phyloP scores from a whole-genome alignment of 768 basidiomycete species.

The Auricularia sp. region DNA sequence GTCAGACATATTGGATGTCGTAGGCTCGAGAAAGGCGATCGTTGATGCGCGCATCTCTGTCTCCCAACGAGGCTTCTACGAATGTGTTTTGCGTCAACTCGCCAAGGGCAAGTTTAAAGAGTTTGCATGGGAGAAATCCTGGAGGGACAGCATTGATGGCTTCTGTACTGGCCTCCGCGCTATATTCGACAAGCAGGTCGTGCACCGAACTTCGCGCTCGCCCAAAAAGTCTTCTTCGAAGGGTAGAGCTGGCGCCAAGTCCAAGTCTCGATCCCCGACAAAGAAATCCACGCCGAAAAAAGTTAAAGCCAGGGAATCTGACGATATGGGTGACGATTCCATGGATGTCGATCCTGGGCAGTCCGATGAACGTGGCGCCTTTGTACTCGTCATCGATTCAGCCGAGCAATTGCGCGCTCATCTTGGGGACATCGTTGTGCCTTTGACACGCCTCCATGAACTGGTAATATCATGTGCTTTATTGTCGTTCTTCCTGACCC shows the following conservation, averaged over 20 bases:
- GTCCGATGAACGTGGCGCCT: neutral
- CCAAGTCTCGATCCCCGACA: neutral
- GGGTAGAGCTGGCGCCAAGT: neutral
- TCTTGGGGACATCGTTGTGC: constrained; percentile 56
- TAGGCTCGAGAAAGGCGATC: neutral
- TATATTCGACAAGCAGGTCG: neutral
- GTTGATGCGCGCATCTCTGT: neutral
- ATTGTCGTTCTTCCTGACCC: constrained; percentile 1
- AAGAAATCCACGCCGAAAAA: neutral
- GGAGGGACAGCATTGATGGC: neutral
- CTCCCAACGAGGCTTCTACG: neutral
- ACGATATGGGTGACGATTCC: neutral
- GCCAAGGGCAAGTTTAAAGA: neutral
- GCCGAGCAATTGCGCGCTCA: constrained; percentile 55
- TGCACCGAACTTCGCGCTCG: neutral
- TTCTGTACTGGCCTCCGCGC: neutral
- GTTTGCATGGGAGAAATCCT: neutral
- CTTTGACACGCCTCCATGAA: constrained; percentile 61
- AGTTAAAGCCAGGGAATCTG: neutral
- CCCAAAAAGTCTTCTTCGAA: neutral
- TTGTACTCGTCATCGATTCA: constrained; percentile 57
- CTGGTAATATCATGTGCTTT: constrained; percentile 38
- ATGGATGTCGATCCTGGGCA: neutral
- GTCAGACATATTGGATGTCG: neutral
- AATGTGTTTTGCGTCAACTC: neutral